These are phyloP conservation scores for Gomphus sp. DNA, from an alignment of 1,284 basidiomycete genomes.

Conservation along the genomic window DNA sequence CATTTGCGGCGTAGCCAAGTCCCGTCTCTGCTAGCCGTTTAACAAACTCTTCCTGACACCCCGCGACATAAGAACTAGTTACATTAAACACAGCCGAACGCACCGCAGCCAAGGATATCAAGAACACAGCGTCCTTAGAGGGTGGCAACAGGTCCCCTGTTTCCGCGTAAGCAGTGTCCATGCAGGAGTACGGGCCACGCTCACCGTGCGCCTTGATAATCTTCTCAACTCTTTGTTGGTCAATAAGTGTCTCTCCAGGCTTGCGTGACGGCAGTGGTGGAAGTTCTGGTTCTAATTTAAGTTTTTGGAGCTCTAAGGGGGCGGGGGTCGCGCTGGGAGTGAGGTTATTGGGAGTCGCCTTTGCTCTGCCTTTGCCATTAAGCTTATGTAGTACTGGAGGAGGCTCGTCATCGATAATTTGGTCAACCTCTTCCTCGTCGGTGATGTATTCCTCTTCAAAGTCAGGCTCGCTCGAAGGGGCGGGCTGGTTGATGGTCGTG, in stretches of 20 bases:
- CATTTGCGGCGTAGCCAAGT: constrained; percentile 42
- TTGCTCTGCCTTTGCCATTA: constrained; percentile 9
- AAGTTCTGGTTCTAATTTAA: constrained; percentile 2
- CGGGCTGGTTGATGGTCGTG: constrained; percentile 10
- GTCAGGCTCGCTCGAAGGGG: constrained; percentile 9
- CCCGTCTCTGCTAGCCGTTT: constrained; percentile 55
- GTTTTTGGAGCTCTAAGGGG: constrained; percentile 2
- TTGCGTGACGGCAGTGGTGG: constrained; percentile 25
- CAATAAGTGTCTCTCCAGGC: constrained; percentile 54
- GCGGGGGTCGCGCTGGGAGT: constrained; percentile 3
- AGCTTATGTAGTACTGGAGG: constrained; percentile 14
- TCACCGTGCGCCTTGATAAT: constrained; percentile 64
- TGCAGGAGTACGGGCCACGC: constrained; percentile 14
- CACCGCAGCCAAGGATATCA: constrained; percentile 65
- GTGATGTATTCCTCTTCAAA: constrained; percentile 12
- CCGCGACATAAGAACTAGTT: constrained; percentile 5
- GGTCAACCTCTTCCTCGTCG: constrained; percentile 11
- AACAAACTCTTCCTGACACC: constrained; percentile 63
- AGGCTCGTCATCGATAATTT: constrained; percentile 7
- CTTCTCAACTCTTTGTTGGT: constrained; percentile 51
- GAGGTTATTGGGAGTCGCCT: constrained; percentile 23
- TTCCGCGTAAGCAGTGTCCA: background rate
- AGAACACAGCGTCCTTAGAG: constrained; percentile 65
- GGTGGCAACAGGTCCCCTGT: constrained; percentile 48
- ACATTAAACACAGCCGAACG: constrained; percentile 17